Conservation (phyloP, 257 asterid species). For the Solanum raphanifolium region DNA sequence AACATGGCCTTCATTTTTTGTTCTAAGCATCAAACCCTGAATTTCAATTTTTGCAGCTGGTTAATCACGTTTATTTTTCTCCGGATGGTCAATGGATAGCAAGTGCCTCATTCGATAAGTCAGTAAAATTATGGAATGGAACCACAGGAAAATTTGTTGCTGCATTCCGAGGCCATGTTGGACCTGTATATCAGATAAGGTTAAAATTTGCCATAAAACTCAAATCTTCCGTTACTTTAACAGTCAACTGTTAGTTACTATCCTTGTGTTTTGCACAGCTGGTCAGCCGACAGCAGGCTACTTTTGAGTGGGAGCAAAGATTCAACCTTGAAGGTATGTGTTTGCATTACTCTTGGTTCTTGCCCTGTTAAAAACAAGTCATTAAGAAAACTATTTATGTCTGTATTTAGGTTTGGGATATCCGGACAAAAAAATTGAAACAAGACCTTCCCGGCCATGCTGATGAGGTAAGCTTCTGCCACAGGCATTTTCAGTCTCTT, state of each 20-base stretch:
- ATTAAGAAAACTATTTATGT: neutral
- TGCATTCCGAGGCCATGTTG: conserved; percentile 91
- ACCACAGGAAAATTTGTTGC: conserved; percentile 78
- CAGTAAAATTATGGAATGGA: conserved; percentile 95
- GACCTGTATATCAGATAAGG: conserved; percentile 97
- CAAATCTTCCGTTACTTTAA: neutral
- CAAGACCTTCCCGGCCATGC: conserved; percentile 99
- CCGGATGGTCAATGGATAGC: conserved; percentile 97
- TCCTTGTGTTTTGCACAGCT: conserved; percentile 37
- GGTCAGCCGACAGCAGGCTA: conserved; percentile 97
- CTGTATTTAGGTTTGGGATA: conserved; percentile 73
- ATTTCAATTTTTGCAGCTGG: conserved; percentile 48
- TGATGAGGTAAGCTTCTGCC: conserved; percentile 51
- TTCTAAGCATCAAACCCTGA: neutral
- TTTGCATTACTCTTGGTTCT: neutral
- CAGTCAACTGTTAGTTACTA: neutral
- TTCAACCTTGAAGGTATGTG: conserved; percentile 75
- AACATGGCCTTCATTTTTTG: neutral
- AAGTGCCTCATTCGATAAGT: conserved; percentile 93
- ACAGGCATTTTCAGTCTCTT: neutral
- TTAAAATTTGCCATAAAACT: conserved; percentile 4
- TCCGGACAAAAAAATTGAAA: conserved; percentile 74
- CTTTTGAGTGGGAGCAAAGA: conserved; percentile 97
- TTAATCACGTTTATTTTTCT: conserved; percentile 92
- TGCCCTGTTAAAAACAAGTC: neutral